A percentile compares a stretch with the other conserved stretches of the same genome.
Evolutionary conservation across 2,329 filamentous ascomycete species (phyloP).

Genomic region (Trichoderma koningii): DNA sequence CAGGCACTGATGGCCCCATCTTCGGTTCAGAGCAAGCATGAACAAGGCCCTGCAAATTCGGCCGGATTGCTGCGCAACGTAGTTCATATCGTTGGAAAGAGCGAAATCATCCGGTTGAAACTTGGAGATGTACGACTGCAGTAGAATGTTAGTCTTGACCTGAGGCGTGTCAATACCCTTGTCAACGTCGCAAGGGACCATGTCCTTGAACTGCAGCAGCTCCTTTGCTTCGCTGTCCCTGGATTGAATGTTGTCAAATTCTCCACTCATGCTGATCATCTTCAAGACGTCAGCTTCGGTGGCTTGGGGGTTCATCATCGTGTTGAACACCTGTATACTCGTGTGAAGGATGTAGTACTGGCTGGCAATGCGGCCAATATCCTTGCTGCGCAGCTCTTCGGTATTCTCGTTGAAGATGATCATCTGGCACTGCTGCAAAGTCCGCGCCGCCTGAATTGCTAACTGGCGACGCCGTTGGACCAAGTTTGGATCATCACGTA

Average conservation of each 20-base stretch:
- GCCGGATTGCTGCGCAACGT: constrained; percentile 92
- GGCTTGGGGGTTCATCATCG: constrained; percentile 82
- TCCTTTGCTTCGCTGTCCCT: constrained; percentile 89
- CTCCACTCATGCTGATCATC: constrained; percentile 97
- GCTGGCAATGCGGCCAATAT: constrained; percentile 93
- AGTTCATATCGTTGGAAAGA: constrained; percentile 85
- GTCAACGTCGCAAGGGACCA: constrained; percentile 75
- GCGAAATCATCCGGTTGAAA: constrained; percentile 91
- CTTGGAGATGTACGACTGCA: constrained; percentile 91
- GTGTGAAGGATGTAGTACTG: constrained; percentile 95
- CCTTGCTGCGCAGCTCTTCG: constrained; percentile 89
- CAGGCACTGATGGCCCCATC: constrained; percentile 94
- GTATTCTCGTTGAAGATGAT: constrained; percentile 97
- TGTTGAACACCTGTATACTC: constrained; percentile 94
- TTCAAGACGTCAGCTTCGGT: constrained; percentile 90
- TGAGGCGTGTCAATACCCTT: constrained; percentile 72
- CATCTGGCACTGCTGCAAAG: constrained; percentile 93
- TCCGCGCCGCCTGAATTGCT: constrained; percentile 83
- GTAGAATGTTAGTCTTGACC: constrained; percentile 90
- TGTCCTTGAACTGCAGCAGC: constrained; percentile 69
- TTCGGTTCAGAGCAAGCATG: constrained; percentile 93
- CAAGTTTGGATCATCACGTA: constrained; percentile 81
- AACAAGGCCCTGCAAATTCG: constrained; percentile 94
- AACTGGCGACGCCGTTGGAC: constrained; percentile 83
- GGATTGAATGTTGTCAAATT: constrained; percentile 96